Percentiles rank a stretch among this genome's conserved stretches.
phyloP scores from a whole-genome alignment of 768 basidiomycete genomes.

The Pisolithus microcarpus region DNA sequence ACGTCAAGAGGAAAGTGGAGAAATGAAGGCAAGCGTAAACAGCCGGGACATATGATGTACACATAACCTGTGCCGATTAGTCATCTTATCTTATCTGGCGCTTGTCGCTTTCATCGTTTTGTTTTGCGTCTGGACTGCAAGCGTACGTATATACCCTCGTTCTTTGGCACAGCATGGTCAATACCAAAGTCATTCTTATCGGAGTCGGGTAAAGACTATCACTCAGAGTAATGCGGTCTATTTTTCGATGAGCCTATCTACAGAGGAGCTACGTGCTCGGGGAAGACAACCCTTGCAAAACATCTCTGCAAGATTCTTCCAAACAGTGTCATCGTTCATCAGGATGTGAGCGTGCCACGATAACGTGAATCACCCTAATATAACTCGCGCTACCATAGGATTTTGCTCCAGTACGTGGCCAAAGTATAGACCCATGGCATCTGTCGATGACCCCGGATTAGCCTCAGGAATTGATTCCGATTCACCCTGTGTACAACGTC shows the following conservation, averaged over 20 bases:
- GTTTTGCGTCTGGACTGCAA: too few relatives aligned
- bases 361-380: slow-evolving; percentile 2
- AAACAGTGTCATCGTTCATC: slow-evolving; percentile 78
- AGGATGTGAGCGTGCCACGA: slow-evolving; percentile 64
- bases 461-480: slow-evolving; percentile 24
- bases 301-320: slow-evolving; percentile 71
- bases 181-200: slow-evolving; percentile 32
- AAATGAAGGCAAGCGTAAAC: too few relatives aligned
- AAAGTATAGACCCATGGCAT: not conserved
- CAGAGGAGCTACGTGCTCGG: slow-evolving; percentile 89
- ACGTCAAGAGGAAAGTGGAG: slow-evolving; percentile 23
- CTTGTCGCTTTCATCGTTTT: too few relatives aligned
- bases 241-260: not conserved
- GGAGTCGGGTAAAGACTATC: slow-evolving; percentile 44
- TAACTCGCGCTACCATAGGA: slow-evolving; percentile 43
- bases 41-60: not conserved
- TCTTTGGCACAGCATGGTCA: slow-evolving; percentile 9
- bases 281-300: slow-evolving; percentile 94
- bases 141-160: too few relatives aligned
- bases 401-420: slow-evolving; percentile 67
- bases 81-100: too few relatives aligned
- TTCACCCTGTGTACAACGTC: slow-evolving; percentile 66
- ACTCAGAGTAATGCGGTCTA: not conserved
- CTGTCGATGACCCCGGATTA: slow-evolving; percentile 4
- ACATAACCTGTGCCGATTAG: not conserved